These are phyloP conservation scores for Teunomyces aglyptinius DNA, from an alignment of 805 yeast genomes.

Conservation along the genomic window DNA sequence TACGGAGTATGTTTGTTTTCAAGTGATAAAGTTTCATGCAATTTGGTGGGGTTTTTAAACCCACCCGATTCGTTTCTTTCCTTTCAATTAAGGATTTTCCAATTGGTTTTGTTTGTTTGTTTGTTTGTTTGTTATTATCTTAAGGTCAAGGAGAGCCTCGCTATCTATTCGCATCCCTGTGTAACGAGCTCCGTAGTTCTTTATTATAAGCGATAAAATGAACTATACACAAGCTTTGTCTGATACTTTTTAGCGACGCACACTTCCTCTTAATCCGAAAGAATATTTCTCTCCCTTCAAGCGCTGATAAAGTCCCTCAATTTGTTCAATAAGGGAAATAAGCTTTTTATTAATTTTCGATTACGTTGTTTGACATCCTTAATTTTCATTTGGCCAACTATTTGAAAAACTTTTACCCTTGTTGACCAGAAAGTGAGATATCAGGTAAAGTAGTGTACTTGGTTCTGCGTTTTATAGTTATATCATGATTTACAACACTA, in stretches of 20 bases:
- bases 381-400: constrained; percentile 2
- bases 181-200: no score
- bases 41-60: not conserved
- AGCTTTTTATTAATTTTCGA: not conserved
- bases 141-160: no score
- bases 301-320: constrained; percentile 2
- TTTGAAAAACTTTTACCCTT: not conserved
- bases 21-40: not conserved
- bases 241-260: not conserved
- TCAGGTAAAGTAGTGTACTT: not conserved
- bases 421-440: not conserved
- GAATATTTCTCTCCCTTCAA: not conserved
- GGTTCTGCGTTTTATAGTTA: not conserved
- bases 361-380: constrained; percentile 3
- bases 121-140: no score
- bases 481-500: not conserved
- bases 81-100: not conserved
- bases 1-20: not conserved
- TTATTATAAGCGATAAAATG: not conserved
- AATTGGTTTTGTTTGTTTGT: no score
- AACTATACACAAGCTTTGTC: not conserved
- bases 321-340: not conserved
- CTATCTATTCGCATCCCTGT: no score
- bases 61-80: not conserved
- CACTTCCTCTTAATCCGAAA: not conserved